Evolutionary conservation across 2,329 filamentous ascomycete species (phyloP).

Genomic region (Alternaria dauci): DNA sequence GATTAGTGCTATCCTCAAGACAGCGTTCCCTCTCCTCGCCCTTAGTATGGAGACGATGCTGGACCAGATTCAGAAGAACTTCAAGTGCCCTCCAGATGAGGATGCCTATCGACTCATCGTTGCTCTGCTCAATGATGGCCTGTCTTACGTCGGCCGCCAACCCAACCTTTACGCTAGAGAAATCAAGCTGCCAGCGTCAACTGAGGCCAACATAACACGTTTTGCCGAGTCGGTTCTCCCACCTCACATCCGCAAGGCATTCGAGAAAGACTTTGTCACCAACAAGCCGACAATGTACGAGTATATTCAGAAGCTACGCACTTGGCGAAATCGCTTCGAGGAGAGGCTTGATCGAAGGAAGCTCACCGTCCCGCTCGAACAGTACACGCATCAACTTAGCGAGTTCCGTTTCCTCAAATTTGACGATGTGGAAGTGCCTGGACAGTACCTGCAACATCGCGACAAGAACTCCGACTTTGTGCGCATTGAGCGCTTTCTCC

Average conservation of each 20-base stretch:
- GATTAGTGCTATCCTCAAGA: constrained; percentile 94
- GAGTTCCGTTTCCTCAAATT: constrained; percentile 98
- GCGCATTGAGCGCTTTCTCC: constrained; percentile 94
- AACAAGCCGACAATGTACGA: constrained; percentile 98
- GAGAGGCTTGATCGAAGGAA: constrained; percentile 91
- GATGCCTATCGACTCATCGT: constrained; percentile 97
- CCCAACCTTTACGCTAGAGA: constrained; percentile 88
- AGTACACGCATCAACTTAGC: constrained; percentile 87
- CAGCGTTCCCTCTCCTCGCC: constrained; percentile 92
- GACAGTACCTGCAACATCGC: constrained; percentile 95
- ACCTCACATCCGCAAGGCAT: constrained; percentile 91
- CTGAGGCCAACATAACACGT: constrained; percentile 93
- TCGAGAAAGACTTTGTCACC: constrained; percentile 95
- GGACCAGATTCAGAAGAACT: constrained; percentile 97
- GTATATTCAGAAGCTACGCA: constrained; percentile 95
- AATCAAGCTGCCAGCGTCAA: constrained; percentile 86
- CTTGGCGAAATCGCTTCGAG: constrained; percentile 97
- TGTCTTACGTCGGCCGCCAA: constrained; percentile 90
- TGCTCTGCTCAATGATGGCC: constrained; percentile 92
- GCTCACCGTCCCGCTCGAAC: constrained; percentile 77
- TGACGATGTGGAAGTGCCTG: constrained; percentile 96
- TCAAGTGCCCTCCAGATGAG: constrained; percentile 98
- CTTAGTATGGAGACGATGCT: constrained; percentile 99
- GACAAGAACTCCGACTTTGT: constrained; percentile 99
- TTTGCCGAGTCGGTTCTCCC: constrained; percentile 97